Evolutionary conservation across 371 early-diverging fungal genomes (phyloP).

Genomic region (Mucor sp.): DNA sequence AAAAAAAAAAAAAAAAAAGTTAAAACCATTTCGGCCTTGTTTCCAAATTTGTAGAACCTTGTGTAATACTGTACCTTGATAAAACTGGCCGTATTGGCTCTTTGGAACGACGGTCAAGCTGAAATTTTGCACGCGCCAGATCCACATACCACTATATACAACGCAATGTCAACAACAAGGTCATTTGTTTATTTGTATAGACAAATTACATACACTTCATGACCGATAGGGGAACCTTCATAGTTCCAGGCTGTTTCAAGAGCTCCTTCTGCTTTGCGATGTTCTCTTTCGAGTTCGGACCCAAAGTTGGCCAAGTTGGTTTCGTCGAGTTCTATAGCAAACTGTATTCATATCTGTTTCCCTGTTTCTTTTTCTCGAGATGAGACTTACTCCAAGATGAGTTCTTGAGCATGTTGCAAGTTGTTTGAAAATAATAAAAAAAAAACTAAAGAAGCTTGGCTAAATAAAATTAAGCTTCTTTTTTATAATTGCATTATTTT

Average conservation of each 20-base stretch:
- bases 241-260: slow-evolving; percentile 75
- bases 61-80: slow-evolving; percentile 48
- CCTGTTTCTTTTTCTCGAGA: neutral
- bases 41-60: neutral
- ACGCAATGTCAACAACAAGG: neutral
- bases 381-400: slow-evolving; percentile 49
- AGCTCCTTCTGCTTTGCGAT: slow-evolving; percentile 70
- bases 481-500: neutral
- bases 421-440: neutral
- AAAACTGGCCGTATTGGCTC: slow-evolving; percentile 71
- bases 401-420: slow-evolving; percentile 46
- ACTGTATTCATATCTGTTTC: neutral
- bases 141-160: slow-evolving; percentile 59
- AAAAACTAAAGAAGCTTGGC: neutral
- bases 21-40: neutral
- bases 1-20: neutral
- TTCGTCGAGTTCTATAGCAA: slow-evolving; percentile 58
- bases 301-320: slow-evolving; percentile 78
- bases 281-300: slow-evolving; percentile 69
- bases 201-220: slow-evolving; percentile 35
- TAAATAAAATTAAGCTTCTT: neutral
- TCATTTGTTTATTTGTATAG: neutral
- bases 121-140: slow-evolving; percentile 87
- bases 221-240: slow-evolving; percentile 51
- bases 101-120: slow-evolving; percentile 66